Evolutionary conservation across 208 protist genomes (phyloP).

Genomic region (Trichomonas tenax): DNA sequence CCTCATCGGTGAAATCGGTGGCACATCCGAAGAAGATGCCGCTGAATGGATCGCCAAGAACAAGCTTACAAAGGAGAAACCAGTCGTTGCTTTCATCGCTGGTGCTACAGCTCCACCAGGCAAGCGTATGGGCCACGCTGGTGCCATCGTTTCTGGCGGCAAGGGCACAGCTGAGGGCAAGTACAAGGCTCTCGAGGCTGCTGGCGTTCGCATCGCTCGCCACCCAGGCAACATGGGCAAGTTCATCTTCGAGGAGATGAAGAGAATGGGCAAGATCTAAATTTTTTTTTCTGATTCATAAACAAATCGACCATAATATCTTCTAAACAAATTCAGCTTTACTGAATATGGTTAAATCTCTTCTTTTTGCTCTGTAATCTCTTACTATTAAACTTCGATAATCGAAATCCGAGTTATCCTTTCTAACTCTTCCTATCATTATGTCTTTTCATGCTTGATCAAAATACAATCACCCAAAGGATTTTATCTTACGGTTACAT

Average conservation of each 20-base stretch:
- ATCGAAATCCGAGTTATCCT: too few species aligned
- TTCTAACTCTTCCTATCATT: too few species aligned
- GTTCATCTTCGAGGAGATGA: conserved; percentile 19
- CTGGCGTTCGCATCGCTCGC: neutral
- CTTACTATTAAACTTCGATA: too few species aligned
- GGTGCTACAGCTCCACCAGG: conserved; percentile 90
- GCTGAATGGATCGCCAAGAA: conserved; percentile 82
- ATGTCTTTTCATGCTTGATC: too few species aligned
- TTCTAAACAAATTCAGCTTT: too few species aligned
- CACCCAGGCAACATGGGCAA: conserved; percentile 15
- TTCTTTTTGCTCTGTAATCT: too few species aligned
- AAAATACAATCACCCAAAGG: too few species aligned
- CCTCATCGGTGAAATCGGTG: conserved; percentile 85
- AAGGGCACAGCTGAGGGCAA: conserved; percentile 68
- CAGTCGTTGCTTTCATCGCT: conserved; percentile 84
- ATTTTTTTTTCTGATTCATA: neutral
- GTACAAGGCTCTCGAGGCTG: neutral
- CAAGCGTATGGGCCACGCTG: conserved; percentile 75
- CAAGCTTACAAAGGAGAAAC: conserved; percentile 38
- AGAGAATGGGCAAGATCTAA: neutral
- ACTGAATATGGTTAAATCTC: too few species aligned
- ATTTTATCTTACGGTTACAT: too few species aligned
- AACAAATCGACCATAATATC: neutral
- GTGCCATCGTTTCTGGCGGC: conserved; percentile 81
- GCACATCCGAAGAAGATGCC: conserved; percentile 85